Conservation (phyloP, 352 stramenopile species). For the Thraustochytrium sp. region DNA sequence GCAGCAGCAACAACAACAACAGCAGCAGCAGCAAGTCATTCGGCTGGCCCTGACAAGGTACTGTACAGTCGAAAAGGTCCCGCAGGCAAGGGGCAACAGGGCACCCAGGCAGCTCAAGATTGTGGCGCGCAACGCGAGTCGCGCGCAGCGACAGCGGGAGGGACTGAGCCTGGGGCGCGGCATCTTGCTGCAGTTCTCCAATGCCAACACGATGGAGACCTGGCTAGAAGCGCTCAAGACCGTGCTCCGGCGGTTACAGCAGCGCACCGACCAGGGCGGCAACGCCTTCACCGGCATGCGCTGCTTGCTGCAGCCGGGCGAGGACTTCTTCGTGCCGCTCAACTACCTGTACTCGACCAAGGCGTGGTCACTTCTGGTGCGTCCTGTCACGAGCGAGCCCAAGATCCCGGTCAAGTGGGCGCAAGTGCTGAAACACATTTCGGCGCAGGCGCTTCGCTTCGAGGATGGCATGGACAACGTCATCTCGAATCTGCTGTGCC, state of each 20-base stretch:
- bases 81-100: too few species aligned
- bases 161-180: not conserved
- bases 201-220: not conserved
- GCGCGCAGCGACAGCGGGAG: not conserved
- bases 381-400: not conserved
- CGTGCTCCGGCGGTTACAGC: not conserved
- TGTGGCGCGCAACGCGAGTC: too few species aligned
- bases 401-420: not conserved
- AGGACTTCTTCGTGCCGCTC: conserved; percentile 17
- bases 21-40: too few species aligned
- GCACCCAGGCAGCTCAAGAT: too few species aligned
- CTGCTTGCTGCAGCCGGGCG: not conserved
- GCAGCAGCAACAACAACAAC: too few species aligned
- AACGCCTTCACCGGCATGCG: conserved; percentile 19
- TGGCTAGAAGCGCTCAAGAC: conserved; percentile 10
- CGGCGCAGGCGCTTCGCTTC: not conserved
- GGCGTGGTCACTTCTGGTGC: conserved; percentile 23
- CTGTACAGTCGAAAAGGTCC: too few species aligned
- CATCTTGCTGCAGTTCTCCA: not conserved
- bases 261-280: not conserved
- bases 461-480: conserved; percentile 1
- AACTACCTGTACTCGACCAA: conserved; percentile 31
- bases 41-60: too few species aligned
- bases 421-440: conserved; percentile 29
- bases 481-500: not conserved